Evolutionary conservation across 208 protist genomes (phyloP), one percentile per base, ranked within the genome.

Genomic region (Trypanosoma cruzi): DNA sequence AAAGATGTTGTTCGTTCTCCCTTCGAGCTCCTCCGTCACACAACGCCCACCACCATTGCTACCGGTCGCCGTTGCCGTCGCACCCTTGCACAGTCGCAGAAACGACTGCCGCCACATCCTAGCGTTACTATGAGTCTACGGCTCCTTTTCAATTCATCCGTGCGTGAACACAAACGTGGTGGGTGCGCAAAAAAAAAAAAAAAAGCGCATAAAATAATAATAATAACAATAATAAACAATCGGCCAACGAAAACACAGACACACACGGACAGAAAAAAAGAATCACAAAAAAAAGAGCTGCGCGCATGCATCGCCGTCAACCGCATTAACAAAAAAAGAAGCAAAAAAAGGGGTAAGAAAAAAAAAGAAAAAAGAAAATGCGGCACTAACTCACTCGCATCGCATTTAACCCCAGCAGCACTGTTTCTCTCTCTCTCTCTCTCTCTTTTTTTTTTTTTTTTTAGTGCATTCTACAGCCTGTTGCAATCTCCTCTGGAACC

Each of bases 1-100:
- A 60, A 96, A 96, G 18, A 96, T 78, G 28, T 80, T 59, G 48
- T 68, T 64, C 16, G 82, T 86, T 36, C 72, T 65, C 40, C 55
- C 40, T 48, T 69, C 54, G 11, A 78, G 70, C 2, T 73, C 63
- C 44, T 56, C 60, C 11, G 52, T 57, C n/a, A 55, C 32, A n/a
- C 32, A 1, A 18, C 1, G 0, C n/a, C 37, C 24, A 68, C 34
- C 20, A 52, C 4, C 40, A 34, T 1, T 13, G n/a, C 5, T 46
- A 61, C 29, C 31, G 1, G 13, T 46, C 28, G 52, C 56, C 34
- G 58, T 48, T 16, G 26, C 29, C 16, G 26, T 40, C 26, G 66
- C 55, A 29, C 40, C 37, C 24, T 54, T 71, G 56, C 66, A 71
- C 6, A 71, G 24, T n/a, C 44, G 56, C 54, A 54, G 1, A 64